Conservation (phyloP, 495 filamentous ascomycete genomes). For the Tuber indicum region DNA sequence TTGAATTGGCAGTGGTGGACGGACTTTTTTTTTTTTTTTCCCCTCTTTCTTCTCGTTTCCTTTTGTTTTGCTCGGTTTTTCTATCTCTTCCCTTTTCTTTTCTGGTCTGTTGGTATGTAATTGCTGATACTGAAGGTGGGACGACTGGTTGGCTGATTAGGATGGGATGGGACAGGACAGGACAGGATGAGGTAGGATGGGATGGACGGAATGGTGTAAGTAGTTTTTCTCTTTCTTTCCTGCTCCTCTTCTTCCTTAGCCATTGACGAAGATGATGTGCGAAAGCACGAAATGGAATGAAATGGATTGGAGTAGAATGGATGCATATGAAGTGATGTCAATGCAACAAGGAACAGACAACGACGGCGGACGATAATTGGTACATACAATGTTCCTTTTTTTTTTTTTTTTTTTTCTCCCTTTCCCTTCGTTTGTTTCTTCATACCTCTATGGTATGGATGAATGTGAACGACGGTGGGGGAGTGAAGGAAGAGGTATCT, state of each 20-base stretch:
- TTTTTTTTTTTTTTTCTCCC: constrained; percentile 11
- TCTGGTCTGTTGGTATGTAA: background rate
- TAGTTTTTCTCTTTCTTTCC: constrained; percentile 12
- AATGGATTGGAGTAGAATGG: constrained; percentile 1
- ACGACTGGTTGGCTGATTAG: background rate
- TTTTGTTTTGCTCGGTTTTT: background rate
- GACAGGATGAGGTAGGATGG: background rate
- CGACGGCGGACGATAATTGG: constrained; percentile 4
- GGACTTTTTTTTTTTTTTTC: background rate
- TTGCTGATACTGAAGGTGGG: background rate
- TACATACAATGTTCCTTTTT: background rate
- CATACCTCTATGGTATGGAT: constrained; percentile 12
- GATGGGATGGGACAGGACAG: background rate
- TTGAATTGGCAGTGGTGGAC: background rate
- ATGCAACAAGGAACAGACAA: background rate
- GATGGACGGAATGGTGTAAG: background rate
- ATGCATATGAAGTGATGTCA: background rate
- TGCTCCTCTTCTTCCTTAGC: constrained; percentile 11
- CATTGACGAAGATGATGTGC: constrained; percentile 11
- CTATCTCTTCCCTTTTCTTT: background rate
- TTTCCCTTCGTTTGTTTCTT: constrained; percentile 2
- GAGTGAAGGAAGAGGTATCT: background rate
- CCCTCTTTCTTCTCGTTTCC: background rate
- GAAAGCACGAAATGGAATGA: constrained; percentile 3
- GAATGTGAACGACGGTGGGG: background rate